Conservation (phyloP, 73 alveolate genomes). For the Symbiodinium natans region DNA sequence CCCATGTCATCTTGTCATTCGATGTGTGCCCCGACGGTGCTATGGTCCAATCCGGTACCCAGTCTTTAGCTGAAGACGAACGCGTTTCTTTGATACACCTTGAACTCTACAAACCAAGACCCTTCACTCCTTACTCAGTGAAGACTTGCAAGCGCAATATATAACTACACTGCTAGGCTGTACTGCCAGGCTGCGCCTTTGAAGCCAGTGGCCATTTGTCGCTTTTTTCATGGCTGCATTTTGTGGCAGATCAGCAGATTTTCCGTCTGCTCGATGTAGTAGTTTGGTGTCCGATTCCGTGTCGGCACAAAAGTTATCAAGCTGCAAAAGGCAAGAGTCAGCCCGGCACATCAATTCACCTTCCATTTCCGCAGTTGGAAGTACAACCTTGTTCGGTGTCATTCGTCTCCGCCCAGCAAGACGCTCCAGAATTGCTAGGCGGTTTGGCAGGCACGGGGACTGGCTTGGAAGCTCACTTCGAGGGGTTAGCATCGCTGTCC, state of each 20-base stretch:
- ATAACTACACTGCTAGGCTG: no score
- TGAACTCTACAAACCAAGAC: no score
- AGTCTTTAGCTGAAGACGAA: no score
- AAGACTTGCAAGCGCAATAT: no score
- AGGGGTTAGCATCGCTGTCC: neutral
- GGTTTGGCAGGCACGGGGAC: neutral
- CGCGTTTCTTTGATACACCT: no score
- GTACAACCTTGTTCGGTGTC: neutral
- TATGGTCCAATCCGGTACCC: no score
- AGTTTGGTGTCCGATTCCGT: neutral
- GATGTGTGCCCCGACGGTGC: no score
- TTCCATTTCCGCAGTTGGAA: neutral
- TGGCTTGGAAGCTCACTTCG: constrained; percentile 1
- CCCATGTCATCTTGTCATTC: no score
- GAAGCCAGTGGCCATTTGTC: neutral
- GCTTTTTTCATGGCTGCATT: neutral
- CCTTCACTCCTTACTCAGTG: no score
- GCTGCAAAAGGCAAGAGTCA: neutral
- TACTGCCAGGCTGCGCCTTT: no score
- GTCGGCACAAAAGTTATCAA: neutral
- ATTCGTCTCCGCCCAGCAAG: neutral
- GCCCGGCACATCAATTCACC: neutral
- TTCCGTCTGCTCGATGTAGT: neutral
- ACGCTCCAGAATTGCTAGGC: neutral
- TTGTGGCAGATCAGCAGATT: neutral